Base-by-base conservation (phyloP, 768 basidiomycete species). In the Phylloporus scabripes region DNA sequence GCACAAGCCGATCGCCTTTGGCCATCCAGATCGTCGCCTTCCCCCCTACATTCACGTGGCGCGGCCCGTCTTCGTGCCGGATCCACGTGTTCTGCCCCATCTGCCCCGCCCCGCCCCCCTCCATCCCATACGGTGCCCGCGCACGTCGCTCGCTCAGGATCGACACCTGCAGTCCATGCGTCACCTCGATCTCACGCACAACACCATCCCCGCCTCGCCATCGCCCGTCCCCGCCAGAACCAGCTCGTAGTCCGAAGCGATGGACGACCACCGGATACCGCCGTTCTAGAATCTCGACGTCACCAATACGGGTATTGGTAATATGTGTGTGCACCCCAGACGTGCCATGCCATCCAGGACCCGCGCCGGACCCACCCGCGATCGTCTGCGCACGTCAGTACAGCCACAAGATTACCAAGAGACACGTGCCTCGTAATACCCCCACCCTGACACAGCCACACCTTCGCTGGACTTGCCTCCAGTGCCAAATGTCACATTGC, bases 281-380 rank as follows among this genome's bases (percentile, higher is more conserved):
- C 42, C 93, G 80, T 63, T 97, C 94, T 31, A 97, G 76, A 59
- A 95, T 86, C 63, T 97, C 94, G 31, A 93, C 85, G 58, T 97
- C 94, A 18, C 91, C 91, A 37, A 93, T 93, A 10, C 91, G 82
- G 9, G 91, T 92, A 65, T 92, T 93, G 0, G 93, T 93, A 58
- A 92, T 92, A 61, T 93, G 90, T 2, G 91, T 92, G 65, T 95
- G 93, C 2, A 95, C 88, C 7, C 93, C 93, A 21, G 88, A 89
- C 14, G 91, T 92, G 4, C 94, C 94, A 59, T 93, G 82, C 93
- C 92, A 95, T 9, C 68, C 65, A 2, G 87, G 83, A 0, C 94
- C 93, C 0, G 94, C 92, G 5, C 94, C 94, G 5, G 88, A 89
- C 18, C 94, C 94, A 7, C 93, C 94, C 3, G 90, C 92, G 48